Evolutionary conservation across 2,329 filamentous ascomycete species (phyloP).

Genomic region (Fusarium euwallaceae): DNA sequence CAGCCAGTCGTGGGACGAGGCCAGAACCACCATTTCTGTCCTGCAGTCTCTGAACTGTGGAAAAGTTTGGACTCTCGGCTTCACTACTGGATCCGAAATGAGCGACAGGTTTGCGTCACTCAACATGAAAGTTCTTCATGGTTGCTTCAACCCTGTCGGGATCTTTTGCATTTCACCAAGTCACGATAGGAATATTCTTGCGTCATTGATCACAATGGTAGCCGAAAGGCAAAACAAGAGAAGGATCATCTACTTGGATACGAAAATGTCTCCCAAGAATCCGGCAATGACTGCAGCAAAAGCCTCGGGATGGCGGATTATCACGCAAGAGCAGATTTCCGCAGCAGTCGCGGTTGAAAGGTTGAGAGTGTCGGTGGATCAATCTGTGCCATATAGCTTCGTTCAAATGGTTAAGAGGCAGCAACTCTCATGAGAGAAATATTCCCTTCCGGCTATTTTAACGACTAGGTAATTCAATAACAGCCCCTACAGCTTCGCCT

Average conservation of each 20-base stretch:
- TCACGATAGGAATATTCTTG: slow-evolving; percentile 9
- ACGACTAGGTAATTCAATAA: too few relatives aligned
- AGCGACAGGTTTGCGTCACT: neutral
- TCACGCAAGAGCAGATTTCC: slow-evolving; percentile 21
- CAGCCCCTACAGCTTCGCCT: slow-evolving; percentile 6
- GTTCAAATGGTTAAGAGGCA: slow-evolving; percentile 24
- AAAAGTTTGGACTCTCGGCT: slow-evolving; percentile 18
- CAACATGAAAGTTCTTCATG: slow-evolving; percentile 1
- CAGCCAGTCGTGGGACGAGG: slow-evolving; percentile 15
- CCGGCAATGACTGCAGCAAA: neutral
- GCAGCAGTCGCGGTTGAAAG: slow-evolving; percentile 16
- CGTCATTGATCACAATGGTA: slow-evolving; percentile 10
- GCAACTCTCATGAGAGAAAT: neutral
- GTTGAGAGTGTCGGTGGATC: slow-evolving; percentile 19
- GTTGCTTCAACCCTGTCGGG: slow-evolving; percentile 2
- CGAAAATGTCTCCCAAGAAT: slow-evolving; percentile 7
- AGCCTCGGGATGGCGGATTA: slow-evolving; percentile 13
- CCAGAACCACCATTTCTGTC: slow-evolving; percentile 4
- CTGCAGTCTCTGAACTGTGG: slow-evolving; percentile 14
- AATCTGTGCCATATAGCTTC: slow-evolving; percentile 25
- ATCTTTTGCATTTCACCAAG: slow-evolving; percentile 20
- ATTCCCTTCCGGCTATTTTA: too few relatives aligned
- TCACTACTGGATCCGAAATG: neutral
- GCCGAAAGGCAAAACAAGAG: slow-evolving; percentile 3
- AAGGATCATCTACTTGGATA: slow-evolving; percentile 16